Base-by-base conservation (phyloP, 331 rosid genomes). In the Ulmus americana region DNA sequence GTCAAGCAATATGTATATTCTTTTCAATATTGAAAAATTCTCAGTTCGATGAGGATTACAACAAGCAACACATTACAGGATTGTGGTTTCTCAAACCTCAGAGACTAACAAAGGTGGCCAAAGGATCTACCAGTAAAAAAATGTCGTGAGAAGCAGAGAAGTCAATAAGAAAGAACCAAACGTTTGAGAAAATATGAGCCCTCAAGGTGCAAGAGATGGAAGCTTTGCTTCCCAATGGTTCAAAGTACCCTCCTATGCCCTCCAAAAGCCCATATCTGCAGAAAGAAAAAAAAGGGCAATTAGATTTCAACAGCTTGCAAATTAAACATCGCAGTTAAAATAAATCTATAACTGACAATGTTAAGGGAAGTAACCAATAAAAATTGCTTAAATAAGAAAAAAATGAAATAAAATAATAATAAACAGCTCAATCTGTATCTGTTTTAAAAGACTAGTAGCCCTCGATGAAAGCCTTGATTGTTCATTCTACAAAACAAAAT, bases 181-280 rank as follows among this genome's bases (percentile, higher is more conserved):
- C 69, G 20, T 53, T 28, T 39, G 64, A 20, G 61, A 68, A 11
- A 38, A 63, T 57, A 43, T 8, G 70, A 58, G 51, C 52, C 35
- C 59, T 48, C 61, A 35, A 10, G 67, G 43, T 16, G 12, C 52
- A 51, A 39, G 28, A 39, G 39, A 69, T 53, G 11, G 71, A 45
- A 8, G 64, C 45, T 38, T 10, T 15, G 58, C 53, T n/a, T 45
- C 41, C 39, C 59, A 6, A 45, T 7, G 63, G 67, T 45, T 83
- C 70, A 83, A 48, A 66, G 61, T 66, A 80, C 79, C 65, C 77
- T 75, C 70, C 86, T 71, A 65, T 75, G 80, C 70, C 84, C 88
- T 63, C 88, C 88, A 10, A 84, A 84, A 18, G 88, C 88, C 88
- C 88, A 84, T 69, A 84, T 80, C 88, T 84, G 76, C 71, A 20